These are phyloP conservation scores for Epicoccum sorghinum DNA, from an alignment of 2,329 filamentous ascomycete species.

Conservation along the genomic window DNA sequence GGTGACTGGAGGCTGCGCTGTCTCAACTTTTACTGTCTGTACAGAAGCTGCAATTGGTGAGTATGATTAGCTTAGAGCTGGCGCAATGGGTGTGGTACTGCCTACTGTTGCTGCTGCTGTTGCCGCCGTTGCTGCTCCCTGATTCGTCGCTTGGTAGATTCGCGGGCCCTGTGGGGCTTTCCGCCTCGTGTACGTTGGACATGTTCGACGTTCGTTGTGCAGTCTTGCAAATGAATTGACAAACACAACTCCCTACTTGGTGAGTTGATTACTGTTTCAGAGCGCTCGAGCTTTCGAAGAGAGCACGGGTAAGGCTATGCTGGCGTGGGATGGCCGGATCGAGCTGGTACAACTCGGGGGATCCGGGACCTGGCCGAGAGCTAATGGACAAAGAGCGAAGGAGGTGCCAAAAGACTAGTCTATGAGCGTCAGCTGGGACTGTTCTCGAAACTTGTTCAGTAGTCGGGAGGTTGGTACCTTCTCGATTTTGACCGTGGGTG, in stretches of 20 bases:
- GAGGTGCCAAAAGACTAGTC: not conserved
- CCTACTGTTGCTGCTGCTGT: constrained; percentile 45
- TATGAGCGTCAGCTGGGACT: constrained; percentile 4
- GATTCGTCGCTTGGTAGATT: constrained; percentile 39
- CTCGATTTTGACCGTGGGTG: constrained; percentile 11
- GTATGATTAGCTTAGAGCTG: constrained; percentile 25
- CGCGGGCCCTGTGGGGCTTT: constrained; percentile 34
- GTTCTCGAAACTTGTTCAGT: not conserved
- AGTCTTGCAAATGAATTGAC: not conserved
- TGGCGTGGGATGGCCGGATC: constrained; percentile 5
- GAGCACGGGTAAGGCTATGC: not conserved
- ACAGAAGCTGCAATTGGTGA: constrained; percentile 33
- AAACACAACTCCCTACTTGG: not conserved
- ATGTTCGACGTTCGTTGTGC: not conserved
- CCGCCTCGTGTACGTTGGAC: constrained; percentile 9
- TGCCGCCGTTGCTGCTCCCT: constrained; percentile 31
- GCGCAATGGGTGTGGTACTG: constrained; percentile 2
- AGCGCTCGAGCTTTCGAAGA: not conserved
- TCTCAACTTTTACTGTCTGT: constrained; percentile 41
- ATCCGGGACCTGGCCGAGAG: constrained; percentile 22
- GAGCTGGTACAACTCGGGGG: constrained; percentile 19
- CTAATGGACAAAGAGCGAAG: constrained; percentile 10
- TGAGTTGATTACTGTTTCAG: not conserved
- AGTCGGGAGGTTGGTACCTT: constrained; percentile 7
- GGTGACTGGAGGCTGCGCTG: constrained; percentile 30